phyloP scores from a whole-genome alignment of 2,329 filamentous ascomycete species.

The Drechslerella coelobrocha region DNA sequence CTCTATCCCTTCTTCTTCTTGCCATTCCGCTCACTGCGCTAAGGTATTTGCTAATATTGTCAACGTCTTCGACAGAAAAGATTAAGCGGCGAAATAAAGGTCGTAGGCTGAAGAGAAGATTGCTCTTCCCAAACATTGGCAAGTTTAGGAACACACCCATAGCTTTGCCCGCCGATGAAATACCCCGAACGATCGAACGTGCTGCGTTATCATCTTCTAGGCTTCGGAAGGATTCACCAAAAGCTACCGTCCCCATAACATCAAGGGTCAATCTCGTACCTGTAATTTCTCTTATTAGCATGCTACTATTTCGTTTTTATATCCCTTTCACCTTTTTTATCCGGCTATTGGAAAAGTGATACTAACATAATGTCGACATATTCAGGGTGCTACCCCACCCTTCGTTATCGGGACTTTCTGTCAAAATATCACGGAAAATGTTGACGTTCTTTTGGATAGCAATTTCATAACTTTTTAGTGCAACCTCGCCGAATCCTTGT shows the following conservation, averaged over 20 bases:
- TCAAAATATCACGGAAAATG: conserved; percentile 68
- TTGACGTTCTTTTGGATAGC: conserved; percentile 71
- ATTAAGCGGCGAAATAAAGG: conserved; percentile 20
- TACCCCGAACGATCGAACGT: conserved; percentile 55
- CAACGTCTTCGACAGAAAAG: conserved; percentile 42
- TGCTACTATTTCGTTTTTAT: conserved; percentile 50
- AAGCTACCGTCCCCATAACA: conserved; percentile 63
- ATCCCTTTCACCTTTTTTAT: background rate
- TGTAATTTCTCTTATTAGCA: conserved; percentile 43
- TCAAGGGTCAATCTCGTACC: conserved; percentile 59
- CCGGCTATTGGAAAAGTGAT: background rate
- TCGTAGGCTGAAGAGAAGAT: conserved; percentile 35
- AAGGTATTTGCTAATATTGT: conserved; percentile 35
- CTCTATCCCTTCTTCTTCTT: conserved; percentile 14
- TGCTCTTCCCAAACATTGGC: conserved; percentile 20
- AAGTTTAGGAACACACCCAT: conserved; percentile 33
- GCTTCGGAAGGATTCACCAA: conserved; percentile 64
- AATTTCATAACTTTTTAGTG: conserved; percentile 72
- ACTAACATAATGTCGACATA: conserved; percentile 63
- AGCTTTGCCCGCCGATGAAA: conserved; percentile 20
- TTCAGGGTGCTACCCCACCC: conserved; percentile 68
- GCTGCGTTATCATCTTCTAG: conserved; percentile 63
- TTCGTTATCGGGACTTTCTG: conserved; percentile 60
- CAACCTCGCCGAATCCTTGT: conserved; percentile 73
- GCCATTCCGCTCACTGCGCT: conserved; percentile 16